Conservation (phyloP, 768 basidiomycete genomes). For the Suillus sp. region DNA sequence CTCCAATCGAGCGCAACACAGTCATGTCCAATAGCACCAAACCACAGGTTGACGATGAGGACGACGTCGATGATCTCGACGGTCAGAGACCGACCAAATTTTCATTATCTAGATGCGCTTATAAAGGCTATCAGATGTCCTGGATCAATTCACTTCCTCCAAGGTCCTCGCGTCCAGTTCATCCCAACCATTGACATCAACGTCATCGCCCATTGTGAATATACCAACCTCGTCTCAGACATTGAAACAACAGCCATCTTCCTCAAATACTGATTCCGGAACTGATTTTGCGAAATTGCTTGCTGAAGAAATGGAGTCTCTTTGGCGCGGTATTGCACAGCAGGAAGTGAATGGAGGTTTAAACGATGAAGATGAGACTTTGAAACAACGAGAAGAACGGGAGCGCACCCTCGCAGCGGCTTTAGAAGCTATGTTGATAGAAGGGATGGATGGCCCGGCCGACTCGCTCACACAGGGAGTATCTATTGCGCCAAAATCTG, state of each 20-base stretch:
- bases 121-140: constrained; percentile 42
- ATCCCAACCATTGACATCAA: constrained; percentile 1
- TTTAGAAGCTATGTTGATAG: constrained; percentile 73
- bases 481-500: constrained; percentile 12
- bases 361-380: constrained; percentile 14
- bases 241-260: constrained; percentile 14
- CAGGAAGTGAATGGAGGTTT: constrained; percentile 18
- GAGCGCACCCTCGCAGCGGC: constrained; percentile 52
- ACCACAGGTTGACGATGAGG: constrained; percentile 36
- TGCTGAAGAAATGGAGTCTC: constrained; percentile 45
- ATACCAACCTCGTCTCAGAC: constrained; percentile 23
- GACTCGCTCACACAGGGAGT: constrained; percentile 14
- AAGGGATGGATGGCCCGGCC: constrained; percentile 52
- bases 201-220: constrained; percentile 20
- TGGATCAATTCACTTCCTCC: constrained; percentile 44
- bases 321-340: constrained; percentile 36
- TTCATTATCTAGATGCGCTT: constrained; percentile 12
- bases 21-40: constrained; percentile 19
- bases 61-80: constrained; percentile 44
- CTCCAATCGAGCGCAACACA: not conserved
- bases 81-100: constrained; percentile 32
- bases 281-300: constrained; percentile 43
- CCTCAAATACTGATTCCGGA: constrained; percentile 17
- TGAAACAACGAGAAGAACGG: constrained; percentile 25
- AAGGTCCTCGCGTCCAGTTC: constrained; percentile 19